These are phyloP conservation scores for Martensiomyces pterosporus DNA, from an alignment of 192 early-diverging fungal species.

Conservation along the genomic window DNA sequence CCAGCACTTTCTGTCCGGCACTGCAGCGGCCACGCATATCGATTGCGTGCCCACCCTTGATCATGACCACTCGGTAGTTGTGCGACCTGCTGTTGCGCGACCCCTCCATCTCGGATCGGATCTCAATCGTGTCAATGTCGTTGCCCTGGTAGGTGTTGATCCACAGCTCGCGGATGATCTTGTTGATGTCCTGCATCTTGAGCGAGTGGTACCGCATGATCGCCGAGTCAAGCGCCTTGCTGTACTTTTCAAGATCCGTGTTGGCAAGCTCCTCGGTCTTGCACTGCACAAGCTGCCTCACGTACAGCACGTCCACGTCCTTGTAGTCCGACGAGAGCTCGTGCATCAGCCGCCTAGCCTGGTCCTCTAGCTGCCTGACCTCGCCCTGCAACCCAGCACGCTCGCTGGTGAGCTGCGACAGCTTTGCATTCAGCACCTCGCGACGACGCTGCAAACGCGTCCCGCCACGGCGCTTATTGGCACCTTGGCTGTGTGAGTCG, in stretches of 20 bases:
- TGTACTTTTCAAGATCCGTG: constrained; percentile 79
- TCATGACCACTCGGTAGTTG: constrained; percentile 94
- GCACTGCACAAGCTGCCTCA: constrained; percentile 61
- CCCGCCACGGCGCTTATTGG: constrained; percentile 20
- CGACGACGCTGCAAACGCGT: constrained; percentile 35
- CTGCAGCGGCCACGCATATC: constrained; percentile 95
- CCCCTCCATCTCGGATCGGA: constrained; percentile 81
- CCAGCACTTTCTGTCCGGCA: constrained; percentile 96
- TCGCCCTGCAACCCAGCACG: constrained; percentile 65
- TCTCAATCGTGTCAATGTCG: constrained; percentile 97
- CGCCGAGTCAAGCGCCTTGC: constrained; percentile 75
- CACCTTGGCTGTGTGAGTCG: background rate
- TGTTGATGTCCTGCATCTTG: constrained; percentile 98
- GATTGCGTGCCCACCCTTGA: constrained; percentile 74
- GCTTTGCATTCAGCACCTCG: constrained; percentile 26
- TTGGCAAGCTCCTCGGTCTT: constrained; percentile 77
- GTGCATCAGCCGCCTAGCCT: constrained; percentile 52
- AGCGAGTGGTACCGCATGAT: constrained; percentile 88
- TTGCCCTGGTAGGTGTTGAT: constrained; percentile 90
- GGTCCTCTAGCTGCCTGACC: constrained; percentile 76
- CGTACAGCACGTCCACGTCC: constrained; percentile 68
- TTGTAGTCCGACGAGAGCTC: constrained; percentile 74
- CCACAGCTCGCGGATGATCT: constrained; percentile 96
- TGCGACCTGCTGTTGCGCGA: constrained; percentile 67
- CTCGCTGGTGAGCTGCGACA: constrained; percentile 40